Conservation (phyloP, 2,329 filamentous ascomycete genomes). For the Colletotrichum sp. region DNA sequence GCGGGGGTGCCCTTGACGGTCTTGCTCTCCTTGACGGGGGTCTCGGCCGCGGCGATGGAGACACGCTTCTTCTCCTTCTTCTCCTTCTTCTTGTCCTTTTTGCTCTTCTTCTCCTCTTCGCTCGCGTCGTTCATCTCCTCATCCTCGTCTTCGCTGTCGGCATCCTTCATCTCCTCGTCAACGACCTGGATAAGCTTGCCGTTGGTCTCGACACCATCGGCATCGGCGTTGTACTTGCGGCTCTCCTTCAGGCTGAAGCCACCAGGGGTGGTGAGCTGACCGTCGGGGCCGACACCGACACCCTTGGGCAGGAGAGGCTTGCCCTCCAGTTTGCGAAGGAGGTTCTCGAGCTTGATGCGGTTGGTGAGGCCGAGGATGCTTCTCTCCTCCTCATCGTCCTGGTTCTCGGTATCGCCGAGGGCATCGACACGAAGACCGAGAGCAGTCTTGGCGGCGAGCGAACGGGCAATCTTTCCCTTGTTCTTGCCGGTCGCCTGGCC, state of each 20-base stretch:
- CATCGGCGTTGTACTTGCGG: conserved; percentile 92
- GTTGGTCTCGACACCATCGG: conserved; percentile 74
- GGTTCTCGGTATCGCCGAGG: conserved; percentile 63
- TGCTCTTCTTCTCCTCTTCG: conserved; percentile 41
- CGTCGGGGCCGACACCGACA: conserved; percentile 76
- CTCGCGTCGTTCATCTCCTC: conserved; percentile 44
- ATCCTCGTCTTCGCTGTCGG: conserved; percentile 42
- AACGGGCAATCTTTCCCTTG: conserved; percentile 99
- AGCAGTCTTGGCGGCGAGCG: conserved; percentile 91
- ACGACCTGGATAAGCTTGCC: conserved; percentile 53
- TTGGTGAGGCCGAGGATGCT: conserved; percentile 77
- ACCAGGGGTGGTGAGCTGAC: conserved; percentile 65
- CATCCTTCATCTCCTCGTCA: conserved; percentile 38
- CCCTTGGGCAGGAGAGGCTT: conserved; percentile 84
- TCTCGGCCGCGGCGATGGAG: conserved; percentile 28
- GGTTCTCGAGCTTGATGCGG: conserved; percentile 76
- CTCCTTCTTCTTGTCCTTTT: conserved; percentile 41
- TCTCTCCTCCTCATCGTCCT: conserved; percentile 89
- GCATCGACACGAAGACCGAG: conserved; percentile 94
- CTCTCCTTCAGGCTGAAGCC: conserved; percentile 95
- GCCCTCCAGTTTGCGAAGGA: conserved; percentile 81
- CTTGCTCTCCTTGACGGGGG: conserved; percentile 37
- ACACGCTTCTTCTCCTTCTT: conserved; percentile 36
- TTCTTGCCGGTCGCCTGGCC: conserved; percentile 97
- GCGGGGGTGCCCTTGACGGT: conserved; percentile 19